These are phyloP conservation scores for Phytophthora cryptogea DNA, from an alignment of 352 stramenopile species.

Conservation along the genomic window DNA sequence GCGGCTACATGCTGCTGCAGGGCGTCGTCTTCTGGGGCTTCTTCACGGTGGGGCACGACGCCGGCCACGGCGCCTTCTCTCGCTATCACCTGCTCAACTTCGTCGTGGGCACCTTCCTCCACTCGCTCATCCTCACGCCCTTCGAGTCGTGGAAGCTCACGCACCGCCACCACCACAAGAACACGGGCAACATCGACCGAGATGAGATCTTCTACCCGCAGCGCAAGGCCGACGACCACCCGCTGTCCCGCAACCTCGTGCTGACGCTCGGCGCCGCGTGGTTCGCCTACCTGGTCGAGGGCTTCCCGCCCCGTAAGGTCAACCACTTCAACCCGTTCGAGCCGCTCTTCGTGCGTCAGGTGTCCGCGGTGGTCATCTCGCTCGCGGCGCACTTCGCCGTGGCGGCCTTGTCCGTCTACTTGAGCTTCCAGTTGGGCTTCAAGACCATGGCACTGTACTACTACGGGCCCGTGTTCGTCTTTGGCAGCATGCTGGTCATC, in stretches of 20 bases:
- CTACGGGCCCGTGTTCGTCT: conserved; percentile 75
- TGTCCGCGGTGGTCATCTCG: conserved; percentile 66
- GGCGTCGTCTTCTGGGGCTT: conserved; percentile 85
- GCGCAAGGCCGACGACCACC: conserved; percentile 56
- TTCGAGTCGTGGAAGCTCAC: conserved; percentile 84
- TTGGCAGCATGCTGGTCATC: conserved; percentile 80
- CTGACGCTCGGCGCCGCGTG: conserved; percentile 62
- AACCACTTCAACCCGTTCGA: conserved; percentile 87
- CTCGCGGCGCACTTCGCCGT: conserved; percentile 51
- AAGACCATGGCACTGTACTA: conserved; percentile 80
- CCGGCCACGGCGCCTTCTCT: conserved; percentile 80
- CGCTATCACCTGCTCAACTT: conserved; percentile 83
- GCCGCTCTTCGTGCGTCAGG: conserved; percentile 67
- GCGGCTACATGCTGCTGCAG: conserved; percentile 69
- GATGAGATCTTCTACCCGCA: conserved; percentile 87
- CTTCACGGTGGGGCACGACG: conserved; percentile 85
- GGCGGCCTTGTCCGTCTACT: conserved; percentile 39
- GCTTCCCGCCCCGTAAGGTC: conserved; percentile 74
- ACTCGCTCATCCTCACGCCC: conserved; percentile 82
- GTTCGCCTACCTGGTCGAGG: conserved; percentile 74
- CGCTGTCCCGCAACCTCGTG: conserved; percentile 53
- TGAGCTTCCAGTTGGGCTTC: conserved; percentile 53
- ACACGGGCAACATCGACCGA: conserved; percentile 86
- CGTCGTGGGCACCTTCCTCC: conserved; percentile 69
- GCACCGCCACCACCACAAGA: conserved; percentile 87